Evolutionary conservation across 148 eudicot species (phyloP).

Genomic region (Pharnaceum exiguum): DNA sequence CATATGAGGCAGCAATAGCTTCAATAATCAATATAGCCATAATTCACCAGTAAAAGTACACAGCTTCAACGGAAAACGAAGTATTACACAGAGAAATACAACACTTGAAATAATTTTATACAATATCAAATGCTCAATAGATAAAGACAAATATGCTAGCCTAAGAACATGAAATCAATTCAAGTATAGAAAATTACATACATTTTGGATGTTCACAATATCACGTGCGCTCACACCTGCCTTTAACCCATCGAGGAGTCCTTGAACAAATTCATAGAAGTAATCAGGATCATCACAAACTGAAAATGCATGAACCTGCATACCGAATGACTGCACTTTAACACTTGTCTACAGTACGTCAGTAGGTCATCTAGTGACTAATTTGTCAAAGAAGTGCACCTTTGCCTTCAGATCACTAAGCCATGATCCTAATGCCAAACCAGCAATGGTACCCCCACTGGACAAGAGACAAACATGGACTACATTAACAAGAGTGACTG

Average conservation of each 20-base stretch:
- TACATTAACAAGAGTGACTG: no score
- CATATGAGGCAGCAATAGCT: no score
- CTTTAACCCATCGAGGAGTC: constrained; percentile 54
- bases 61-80: no score
- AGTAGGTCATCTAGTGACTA: no score
- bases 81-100: no score
- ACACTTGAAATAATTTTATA: no score
- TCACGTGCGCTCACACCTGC: constrained; percentile 49
- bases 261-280: constrained; percentile 76
- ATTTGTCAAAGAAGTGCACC: constrained; percentile 33
- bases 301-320: constrained; percentile 78
- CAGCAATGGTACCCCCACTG: constrained; percentile 96
- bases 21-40: no score
- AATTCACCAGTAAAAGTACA: no score
- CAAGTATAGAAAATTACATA: constrained; percentile 25
- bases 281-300: constrained; percentile 95
- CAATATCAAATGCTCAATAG: no score
- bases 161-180: neutral
- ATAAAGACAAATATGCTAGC: no score
- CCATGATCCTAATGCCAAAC: constrained; percentile 76
- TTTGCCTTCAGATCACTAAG: constrained; percentile 78
- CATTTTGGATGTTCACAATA: constrained; percentile 59
- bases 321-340: no score
- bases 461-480: constrained; percentile 22
- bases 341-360: no score